Evolutionary conservation across 768 basidiomycete genomes (phyloP).

Genomic region (Tephrocybe rancida): DNA sequence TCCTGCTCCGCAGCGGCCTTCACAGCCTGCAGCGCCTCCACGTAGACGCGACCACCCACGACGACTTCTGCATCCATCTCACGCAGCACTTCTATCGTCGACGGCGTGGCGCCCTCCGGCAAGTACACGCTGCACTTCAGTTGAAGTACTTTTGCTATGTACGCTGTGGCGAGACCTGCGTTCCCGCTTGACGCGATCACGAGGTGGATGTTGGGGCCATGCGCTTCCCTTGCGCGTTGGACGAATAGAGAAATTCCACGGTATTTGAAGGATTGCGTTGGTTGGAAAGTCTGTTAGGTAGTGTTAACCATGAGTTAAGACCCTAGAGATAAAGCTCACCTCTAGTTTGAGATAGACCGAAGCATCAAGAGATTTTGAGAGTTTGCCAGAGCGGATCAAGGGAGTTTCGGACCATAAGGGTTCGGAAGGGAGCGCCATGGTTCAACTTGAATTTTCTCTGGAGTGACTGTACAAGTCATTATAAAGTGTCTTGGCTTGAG

Average conservation of each 20-base stretch:
- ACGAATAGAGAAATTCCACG: conserved; percentile 69
- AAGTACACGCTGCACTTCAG: conserved; percentile 70
- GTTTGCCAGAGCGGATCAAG: conserved; percentile 56
- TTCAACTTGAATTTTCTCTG: too few relatives aligned
- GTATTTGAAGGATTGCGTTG: conserved; percentile 75
- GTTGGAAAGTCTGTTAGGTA: conserved; percentile 62
- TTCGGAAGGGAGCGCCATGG: neutral
- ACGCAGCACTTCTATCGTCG: conserved; percentile 50
- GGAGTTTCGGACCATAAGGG: conserved; percentile 65
- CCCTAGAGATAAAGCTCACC: conserved; percentile 30
- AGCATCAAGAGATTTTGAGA: conserved; percentile 54
- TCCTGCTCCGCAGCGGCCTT: conserved; percentile 43
- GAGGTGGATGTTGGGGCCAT: conserved; percentile 58
- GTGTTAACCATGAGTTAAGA: neutral
- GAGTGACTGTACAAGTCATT: too few relatives aligned
- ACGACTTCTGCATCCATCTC: conserved; percentile 58
- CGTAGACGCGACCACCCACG: conserved; percentile 56
- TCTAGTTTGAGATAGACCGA: conserved; percentile 74
- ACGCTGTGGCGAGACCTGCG: conserved; percentile 73
- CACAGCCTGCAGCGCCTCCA: conserved; percentile 56
- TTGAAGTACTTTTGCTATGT: conserved; percentile 53
- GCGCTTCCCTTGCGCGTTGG: conserved; percentile 46
- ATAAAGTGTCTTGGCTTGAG: too few relatives aligned
- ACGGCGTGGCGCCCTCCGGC: conserved; percentile 51
- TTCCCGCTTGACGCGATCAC: conserved; percentile 78